phyloP scores from a whole-genome alignment of 805 yeast genomes.

The Zygotorulaspora sp. region DNA sequence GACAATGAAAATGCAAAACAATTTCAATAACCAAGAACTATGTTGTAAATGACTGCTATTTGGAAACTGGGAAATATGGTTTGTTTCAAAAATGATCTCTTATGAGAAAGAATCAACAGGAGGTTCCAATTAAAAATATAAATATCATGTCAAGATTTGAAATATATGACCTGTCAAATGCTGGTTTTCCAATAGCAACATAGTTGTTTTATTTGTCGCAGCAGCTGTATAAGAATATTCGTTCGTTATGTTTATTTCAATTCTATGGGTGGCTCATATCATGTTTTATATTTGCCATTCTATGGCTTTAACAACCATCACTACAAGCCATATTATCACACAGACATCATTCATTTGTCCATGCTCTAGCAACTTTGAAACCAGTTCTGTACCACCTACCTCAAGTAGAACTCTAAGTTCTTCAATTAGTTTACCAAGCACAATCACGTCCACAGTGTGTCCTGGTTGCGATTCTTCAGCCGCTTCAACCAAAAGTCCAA shows the following conservation, averaged over 20 bases:
- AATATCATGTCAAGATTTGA: background rate
- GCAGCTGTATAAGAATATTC: constrained; percentile 1
- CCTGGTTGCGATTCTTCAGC: constrained; percentile 3
- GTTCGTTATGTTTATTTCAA: constrained; percentile 6
- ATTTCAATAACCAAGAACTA: background rate
- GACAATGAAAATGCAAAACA: no score
- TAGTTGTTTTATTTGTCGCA: background rate
- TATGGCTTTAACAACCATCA: constrained; percentile 3
- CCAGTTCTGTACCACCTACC: background rate
- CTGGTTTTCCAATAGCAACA: background rate
- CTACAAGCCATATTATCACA: constrained; percentile 3
- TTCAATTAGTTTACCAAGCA: background rate
- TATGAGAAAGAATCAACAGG: background rate
- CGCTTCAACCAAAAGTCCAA: background rate
- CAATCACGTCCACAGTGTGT: constrained; percentile 3
- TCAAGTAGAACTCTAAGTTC: background rate
- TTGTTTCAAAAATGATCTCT: background rate
- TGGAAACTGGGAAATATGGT: background rate
- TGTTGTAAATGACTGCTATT: no score
- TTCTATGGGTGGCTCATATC: constrained; percentile 1
- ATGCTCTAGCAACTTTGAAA: background rate
- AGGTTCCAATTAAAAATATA: background rate
- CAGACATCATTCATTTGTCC: constrained; percentile 11
- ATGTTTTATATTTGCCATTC: background rate
- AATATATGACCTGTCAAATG: background rate